These are phyloP conservation scores for Mycena pura DNA, from an alignment of 768 basidiomycete genomes.

Conservation along the genomic window DNA sequence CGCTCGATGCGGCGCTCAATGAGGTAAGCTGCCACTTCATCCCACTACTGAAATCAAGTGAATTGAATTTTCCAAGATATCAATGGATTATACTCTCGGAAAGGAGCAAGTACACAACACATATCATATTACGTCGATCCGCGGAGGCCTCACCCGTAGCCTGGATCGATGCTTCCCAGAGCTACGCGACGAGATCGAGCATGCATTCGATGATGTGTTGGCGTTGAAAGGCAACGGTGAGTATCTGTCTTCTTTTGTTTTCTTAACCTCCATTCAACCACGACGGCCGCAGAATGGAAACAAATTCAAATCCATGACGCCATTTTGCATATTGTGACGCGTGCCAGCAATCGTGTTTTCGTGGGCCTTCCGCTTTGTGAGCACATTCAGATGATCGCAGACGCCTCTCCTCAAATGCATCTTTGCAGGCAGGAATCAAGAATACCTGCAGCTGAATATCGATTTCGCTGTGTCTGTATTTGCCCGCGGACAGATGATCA, in stretches of 20 bases:
- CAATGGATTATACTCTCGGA: no score
- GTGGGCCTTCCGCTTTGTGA: neutral
- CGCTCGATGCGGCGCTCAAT: no score
- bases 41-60: no score
- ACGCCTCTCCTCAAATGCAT: neutral
- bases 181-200: neutral
- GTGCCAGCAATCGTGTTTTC: neutral
- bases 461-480: neutral
- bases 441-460: neutral
- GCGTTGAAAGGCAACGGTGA: neutral
- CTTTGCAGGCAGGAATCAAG: neutral
- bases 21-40: no score
- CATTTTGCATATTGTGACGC: neutral
- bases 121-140: neutral
- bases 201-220: neutral
- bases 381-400: neutral
- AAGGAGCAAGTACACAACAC: no score
- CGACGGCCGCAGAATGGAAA: neutral
- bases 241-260: neutral
- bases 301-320: neutral
- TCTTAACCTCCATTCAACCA: neutral
- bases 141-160: neutral
- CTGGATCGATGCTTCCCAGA: neutral
- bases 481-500: neutral
- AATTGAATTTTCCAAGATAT: no score